phyloP scores from a whole-genome alignment of 2,329 filamentous ascomycete genomes.

The Fusarium sp. region DNA sequence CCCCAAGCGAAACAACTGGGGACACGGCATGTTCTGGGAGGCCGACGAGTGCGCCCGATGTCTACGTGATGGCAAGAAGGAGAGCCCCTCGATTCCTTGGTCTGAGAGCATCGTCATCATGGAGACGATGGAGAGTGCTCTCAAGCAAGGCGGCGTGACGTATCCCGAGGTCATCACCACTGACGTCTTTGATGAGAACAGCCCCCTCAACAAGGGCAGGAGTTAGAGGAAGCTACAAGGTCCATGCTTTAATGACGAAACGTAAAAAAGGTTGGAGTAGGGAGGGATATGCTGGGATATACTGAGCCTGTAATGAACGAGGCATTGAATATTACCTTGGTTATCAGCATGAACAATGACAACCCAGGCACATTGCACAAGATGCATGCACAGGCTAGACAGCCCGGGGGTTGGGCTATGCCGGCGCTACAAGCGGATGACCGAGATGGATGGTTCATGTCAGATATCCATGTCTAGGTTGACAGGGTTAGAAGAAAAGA shows the following conservation, averaged over 20 bases:
- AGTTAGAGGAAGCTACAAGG: conserved; percentile 35
- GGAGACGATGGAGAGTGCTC: conserved; percentile 72
- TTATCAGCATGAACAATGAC: conserved; percentile 12
- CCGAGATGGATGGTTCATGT: conserved; percentile 39
- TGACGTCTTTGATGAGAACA: conserved; percentile 68
- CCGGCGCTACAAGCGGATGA: conserved; percentile 29
- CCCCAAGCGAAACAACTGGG: conserved; percentile 59
- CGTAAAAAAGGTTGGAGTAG: not conserved
- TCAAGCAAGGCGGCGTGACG: conserved; percentile 63
- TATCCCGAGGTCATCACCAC: conserved; percentile 68
- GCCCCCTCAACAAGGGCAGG: conserved; percentile 69
- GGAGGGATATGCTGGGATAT: not conserved
- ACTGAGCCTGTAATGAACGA: not conserved
- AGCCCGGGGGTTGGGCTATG: conserved; percentile 23
- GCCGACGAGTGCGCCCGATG: conserved; percentile 82
- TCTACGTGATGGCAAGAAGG: conserved; percentile 78
- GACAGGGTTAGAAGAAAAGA: conserved; percentile 4
- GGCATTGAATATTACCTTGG: not conserved
- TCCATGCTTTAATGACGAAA: not conserved
- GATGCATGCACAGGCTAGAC: conserved; percentile 14
- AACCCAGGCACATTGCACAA: conserved; percentile 4
- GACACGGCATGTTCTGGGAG: conserved; percentile 91
- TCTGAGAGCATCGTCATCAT: conserved; percentile 87
- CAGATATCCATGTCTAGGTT: conserved; percentile 21
- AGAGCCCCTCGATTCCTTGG: conserved; percentile 77